These are phyloP conservation scores for Entophlyctis luteolus DNA, from an alignment of 192 early-diverging fungal species.

Conservation along the genomic window DNA sequence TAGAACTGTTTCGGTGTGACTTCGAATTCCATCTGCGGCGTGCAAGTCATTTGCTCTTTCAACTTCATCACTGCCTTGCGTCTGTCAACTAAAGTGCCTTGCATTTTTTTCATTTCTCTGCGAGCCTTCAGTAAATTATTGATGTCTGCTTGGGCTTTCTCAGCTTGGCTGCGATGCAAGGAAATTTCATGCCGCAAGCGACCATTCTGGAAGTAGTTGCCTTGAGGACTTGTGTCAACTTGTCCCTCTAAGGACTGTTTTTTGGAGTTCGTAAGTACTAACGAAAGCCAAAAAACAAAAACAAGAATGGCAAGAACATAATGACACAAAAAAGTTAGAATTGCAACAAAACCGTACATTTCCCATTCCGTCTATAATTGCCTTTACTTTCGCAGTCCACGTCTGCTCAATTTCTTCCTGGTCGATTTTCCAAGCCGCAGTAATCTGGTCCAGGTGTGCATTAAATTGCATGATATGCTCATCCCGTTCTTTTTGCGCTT, in stretches of 20 bases:
- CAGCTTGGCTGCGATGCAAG: conserved; percentile 5
- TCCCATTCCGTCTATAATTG: conserved; percentile 25
- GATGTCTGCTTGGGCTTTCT: conserved; percentile 9
- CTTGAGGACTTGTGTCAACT: conserved; percentile 5
- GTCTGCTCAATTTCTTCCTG: conserved; percentile 28
- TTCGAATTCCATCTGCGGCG: conserved; percentile 33
- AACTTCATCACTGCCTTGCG: conserved; percentile 15
- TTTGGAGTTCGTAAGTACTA: background rate
- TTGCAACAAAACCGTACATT: background rate
- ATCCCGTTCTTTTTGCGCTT: background rate
- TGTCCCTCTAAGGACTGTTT: conserved; percentile 6
- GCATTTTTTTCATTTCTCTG: background rate
- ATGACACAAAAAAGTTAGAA: background rate
- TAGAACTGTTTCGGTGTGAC: background rate
- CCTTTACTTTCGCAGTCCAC: conserved; percentile 21
- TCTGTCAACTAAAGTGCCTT: background rate
- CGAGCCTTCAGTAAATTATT: background rate
- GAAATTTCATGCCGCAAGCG: conserved; percentile 14
- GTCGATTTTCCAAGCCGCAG: conserved; percentile 11
- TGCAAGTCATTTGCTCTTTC: conserved; percentile 24
- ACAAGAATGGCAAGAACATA: background rate
- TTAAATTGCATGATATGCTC: background rate
- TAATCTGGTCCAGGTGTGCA: background rate
- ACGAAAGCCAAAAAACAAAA: background rate
- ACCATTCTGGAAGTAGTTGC: conserved; percentile 14